Conservation (phyloP, 306 rosid genomes). For the Pyrus betulifolia region DNA sequence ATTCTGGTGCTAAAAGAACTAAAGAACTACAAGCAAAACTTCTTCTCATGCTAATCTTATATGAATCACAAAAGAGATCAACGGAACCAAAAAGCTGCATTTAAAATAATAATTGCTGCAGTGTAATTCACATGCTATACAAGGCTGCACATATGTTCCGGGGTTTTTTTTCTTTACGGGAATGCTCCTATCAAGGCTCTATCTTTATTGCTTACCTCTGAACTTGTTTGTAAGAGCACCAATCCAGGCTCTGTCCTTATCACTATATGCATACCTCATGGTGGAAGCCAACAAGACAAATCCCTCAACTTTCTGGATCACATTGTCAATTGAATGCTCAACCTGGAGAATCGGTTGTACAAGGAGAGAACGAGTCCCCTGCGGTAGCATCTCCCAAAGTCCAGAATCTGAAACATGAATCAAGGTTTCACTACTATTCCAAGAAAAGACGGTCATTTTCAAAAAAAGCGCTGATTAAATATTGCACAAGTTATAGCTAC, state of each 20-base stretch:
- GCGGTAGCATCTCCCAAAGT: slow-evolving; percentile 62
- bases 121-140: neutral
- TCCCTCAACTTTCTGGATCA: slow-evolving; percentile 32
- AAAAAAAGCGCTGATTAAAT: neutral
- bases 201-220: slow-evolving; percentile 39
- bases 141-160: slow-evolving; percentile 6
- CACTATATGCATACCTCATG: slow-evolving; percentile 61
- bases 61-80: too few species aligned
- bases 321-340: slow-evolving; percentile 19
- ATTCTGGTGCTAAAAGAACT: too few species aligned
- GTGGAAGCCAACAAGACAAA: slow-evolving; percentile 65
- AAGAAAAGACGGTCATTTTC: slow-evolving; percentile 5
- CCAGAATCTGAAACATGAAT: slow-evolving; percentile 52
- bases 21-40: too few species aligned
- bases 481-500: slow-evolving; percentile 18
- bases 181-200: slow-evolving; percentile 67
- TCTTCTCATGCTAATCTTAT: too few species aligned
- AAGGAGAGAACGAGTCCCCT: slow-evolving; percentile 62
- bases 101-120: too few species aligned
- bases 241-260: slow-evolving; percentile 79
- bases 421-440: slow-evolving; percentile 1
- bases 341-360: slow-evolving; percentile 57
- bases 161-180: slow-evolving; percentile 51
- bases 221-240: slow-evolving; percentile 65
- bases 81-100: neutral